These are phyloP conservation scores for Trichoderma sp. DNA, from an alignment of 2,329 filamentous ascomycete genomes.

Conservation along the genomic window DNA sequence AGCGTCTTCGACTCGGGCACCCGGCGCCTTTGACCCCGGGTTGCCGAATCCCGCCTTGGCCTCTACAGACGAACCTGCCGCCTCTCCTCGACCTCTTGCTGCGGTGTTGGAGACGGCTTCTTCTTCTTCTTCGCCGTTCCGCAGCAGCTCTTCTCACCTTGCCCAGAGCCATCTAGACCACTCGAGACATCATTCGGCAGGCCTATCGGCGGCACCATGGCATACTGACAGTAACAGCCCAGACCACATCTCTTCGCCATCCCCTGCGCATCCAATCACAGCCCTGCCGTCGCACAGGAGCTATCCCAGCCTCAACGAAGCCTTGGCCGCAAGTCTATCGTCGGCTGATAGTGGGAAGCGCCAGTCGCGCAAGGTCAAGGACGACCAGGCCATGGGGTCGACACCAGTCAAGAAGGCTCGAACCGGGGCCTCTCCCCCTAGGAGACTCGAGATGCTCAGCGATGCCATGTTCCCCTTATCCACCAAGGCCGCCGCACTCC, in stretches of 20 bases:
- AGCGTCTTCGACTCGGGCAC: slow-evolving; percentile 11
- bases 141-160: neutral
- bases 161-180: slow-evolving; percentile 12
- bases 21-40: neutral
- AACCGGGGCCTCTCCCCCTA: slow-evolving; percentile 46
- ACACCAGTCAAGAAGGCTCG: slow-evolving; percentile 48
- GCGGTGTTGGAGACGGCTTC: neutral
- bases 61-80: slow-evolving; percentile 5
- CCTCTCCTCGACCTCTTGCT: slow-evolving; percentile 1
- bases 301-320: neutral
- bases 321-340: slow-evolving; percentile 22
- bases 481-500: slow-evolving; percentile 20
- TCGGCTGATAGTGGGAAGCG: slow-evolving; percentile 30
- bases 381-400: slow-evolving; percentile 32
- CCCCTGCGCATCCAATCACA: neutral
- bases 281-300: neutral
- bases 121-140: neutral
- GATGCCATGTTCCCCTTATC: slow-evolving; percentile 25
- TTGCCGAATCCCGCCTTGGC: neutral
- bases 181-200: slow-evolving; percentile 21
- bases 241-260: slow-evolving; percentile 20
- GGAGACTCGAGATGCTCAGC: slow-evolving; percentile 43
- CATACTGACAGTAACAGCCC: slow-evolving; percentile 19
- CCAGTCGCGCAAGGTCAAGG: slow-evolving; percentile 24
- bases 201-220: slow-evolving; percentile 21